phyloP scores from a whole-genome alignment of 2,329 filamentous ascomycete genomes.

The Eutypa lata region DNA sequence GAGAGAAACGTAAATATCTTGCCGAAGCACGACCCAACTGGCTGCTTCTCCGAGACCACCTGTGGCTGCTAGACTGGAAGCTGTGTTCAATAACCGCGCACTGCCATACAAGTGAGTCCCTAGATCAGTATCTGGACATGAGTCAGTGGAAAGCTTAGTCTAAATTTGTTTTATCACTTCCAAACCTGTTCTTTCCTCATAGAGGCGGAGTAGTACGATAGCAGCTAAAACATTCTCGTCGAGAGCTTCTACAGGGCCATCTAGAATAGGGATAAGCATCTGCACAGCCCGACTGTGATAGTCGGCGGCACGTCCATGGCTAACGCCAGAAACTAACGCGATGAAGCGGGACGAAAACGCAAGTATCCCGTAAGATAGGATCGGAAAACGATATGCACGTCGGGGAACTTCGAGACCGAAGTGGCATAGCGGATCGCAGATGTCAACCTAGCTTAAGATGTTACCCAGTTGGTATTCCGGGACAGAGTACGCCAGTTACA shows the following conservation, averaged over 20 bases:
- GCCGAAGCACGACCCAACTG: conserved; percentile 45
- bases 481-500: neutral
- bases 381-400: neutral
- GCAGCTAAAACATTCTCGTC: conserved; percentile 6
- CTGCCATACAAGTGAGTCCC: conserved; percentile 26
- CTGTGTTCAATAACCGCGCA: conserved; percentile 22
- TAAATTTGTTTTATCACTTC: neutral
- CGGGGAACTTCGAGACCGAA: conserved; percentile 4
- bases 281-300: conserved; percentile 3
- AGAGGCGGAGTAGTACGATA: conserved; percentile 2
- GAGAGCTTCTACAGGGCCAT: conserved; percentile 3
- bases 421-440: conserved; percentile 2
- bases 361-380: conserved; percentile 3
- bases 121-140: conserved; percentile 14
- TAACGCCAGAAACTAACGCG: conserved; percentile 1
- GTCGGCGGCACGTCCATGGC: neutral
- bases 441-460: neutral
- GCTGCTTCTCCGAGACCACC: conserved; percentile 39
- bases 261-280: conserved; percentile 2
- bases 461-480: neutral
- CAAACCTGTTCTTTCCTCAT: conserved; percentile 3
- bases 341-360: conserved; percentile 2
- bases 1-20: conserved; percentile 46
- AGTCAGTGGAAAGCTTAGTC: neutral
- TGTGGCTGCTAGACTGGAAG: conserved; percentile 22